Base-by-base conservation (phyloP, 345 rosid genomes). In the Eucalyptus shirleyi region DNA sequence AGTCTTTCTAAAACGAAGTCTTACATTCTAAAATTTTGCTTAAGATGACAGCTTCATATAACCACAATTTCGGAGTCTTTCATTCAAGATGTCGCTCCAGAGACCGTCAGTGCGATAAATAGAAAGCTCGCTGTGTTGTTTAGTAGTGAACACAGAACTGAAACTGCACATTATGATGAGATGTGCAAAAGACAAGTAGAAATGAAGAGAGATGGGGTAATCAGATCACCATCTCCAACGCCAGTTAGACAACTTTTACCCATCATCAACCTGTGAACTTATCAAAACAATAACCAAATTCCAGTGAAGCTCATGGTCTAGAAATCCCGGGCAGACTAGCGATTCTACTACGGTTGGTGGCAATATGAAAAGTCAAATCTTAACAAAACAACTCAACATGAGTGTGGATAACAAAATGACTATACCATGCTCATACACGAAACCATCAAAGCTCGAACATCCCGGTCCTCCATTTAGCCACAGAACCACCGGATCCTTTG, bases 391-490 rank as follows among this genome's bases (percentile, higher is more conserved):
- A 40, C 51, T 18, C 19, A 16, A 51, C 13, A 4, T 16, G 34
- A 88, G 45, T 26, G 49, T 51, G 49, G 24, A 83, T 69, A 18
- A 34, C 26, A 34, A 17, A 86, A 47, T 21, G 87, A 6, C 16
- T 32, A 12, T 28, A 90, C 91, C 91, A 53, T 93, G 93, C 53
- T 93, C 94, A 81, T 93, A 92, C 17, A 93, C 91, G 77, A 93
- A 93, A 12, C 93, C 93, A 86, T 92, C 93, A 32, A 93, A 93
- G 87, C 94, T 93, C 55, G 94, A 93, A 90, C 93, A 93, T 19
- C 93, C 93, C 15, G 93, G 93, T 55, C 94, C 94, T 34, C 94
- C 94, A 60, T 93, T 93, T 9, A 93, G 94, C 94, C 94, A 92
- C 53, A 93, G 80, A 40, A 93, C 92, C 28, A 93, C 92, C 1